A percentile compares a stretch with the other conserved stretches of the same genome.
phyloP scores from a whole-genome alignment of 1,139 yeast genomes.

The Protomyces arabidopsidicola region DNA sequence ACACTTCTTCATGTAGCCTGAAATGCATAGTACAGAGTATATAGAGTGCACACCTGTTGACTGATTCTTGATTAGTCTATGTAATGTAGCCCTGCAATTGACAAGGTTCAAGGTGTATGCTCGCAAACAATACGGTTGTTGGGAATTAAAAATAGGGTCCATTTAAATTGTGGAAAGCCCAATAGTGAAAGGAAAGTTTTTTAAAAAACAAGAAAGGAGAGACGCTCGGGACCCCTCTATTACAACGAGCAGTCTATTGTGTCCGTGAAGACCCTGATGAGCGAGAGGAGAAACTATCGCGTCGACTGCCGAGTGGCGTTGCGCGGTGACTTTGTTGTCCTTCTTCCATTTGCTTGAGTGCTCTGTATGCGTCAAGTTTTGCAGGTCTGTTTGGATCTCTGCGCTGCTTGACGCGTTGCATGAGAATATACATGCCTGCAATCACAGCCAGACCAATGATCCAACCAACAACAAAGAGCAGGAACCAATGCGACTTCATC shows the following conservation, averaged over 20 bases:
- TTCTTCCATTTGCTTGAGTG: not conserved
- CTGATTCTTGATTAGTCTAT: no score
- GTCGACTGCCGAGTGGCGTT: not conserved
- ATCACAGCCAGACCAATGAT: constrained; percentile 14
- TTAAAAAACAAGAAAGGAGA: no score
- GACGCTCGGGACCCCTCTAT: no score
- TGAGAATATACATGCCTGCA: constrained; percentile 14
- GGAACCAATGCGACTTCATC: constrained; percentile 33
- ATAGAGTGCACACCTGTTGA: no score
- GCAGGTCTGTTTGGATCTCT: not conserved
- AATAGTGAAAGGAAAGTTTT: no score
- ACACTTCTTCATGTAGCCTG: no score
- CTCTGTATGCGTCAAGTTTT: not conserved
- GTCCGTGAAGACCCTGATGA: not conserved
- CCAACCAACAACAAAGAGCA: constrained; percentile 33
- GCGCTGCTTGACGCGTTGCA: constrained; percentile 1
- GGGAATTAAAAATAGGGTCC: no score
- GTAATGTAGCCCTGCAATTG: no score
- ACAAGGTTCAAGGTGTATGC: no score
- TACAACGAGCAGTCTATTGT: not conserved
- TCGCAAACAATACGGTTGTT: no score
- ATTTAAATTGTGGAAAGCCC: no score
- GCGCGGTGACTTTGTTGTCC: not conserved
- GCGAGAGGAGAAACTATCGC: not conserved
- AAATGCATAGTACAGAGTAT: no score